Base-by-base conservation (phyloP, 2,329 filamentous ascomycete species). In the Hansfordia pulvinata region DNA sequence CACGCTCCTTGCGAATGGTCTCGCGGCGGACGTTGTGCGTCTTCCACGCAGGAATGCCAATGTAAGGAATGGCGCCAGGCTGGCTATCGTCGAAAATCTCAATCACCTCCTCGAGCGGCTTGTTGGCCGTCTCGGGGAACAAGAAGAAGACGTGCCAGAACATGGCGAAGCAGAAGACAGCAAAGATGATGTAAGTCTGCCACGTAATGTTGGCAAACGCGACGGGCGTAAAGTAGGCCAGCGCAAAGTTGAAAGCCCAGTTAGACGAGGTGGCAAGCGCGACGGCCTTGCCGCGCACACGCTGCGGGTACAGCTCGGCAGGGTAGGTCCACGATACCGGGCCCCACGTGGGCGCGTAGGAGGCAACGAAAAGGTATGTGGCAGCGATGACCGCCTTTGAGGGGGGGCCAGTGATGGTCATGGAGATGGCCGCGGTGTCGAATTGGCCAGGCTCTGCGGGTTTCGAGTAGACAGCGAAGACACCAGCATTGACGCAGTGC, bases 281-380 rank as follows among this genome's bases (percentile, higher is more conserved):
- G 6, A 68, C 63, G 25, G 61, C 64, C 41, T 68, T 69, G 29
- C 61, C 62, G 31, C 64, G 56, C 25, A 51, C 47, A n/a, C 54
- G 50, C 18, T 56, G 47, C 11, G 56, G 56, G 41, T 52, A 65
- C 17, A 65, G 46, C 43, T 64, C 62, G 5, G 60, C 48, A 29
- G 51, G 59, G 44, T 57, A 64, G 23, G 47, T 54, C 59, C 53
- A 64, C 26, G 53, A 57, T 25, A 44, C 48, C 27, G 47, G 51
- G 11, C 52, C 60, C 61, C 48, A 59, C 18, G 50, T 60, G 10
- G 50, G 53, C 21, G 60, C 58, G 36, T 50, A 63, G 13, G 50
- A 55, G 0, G 68, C 69, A 11, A 76, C 69, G 29, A 76, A 71
- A 19, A 69, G 64, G 34, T 78, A 81, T 0, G 72, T 77, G 36